Evolutionary conservation across 352 stramenopile genomes (phyloP).

Genomic region (Phytophthora brassicae): DNA sequence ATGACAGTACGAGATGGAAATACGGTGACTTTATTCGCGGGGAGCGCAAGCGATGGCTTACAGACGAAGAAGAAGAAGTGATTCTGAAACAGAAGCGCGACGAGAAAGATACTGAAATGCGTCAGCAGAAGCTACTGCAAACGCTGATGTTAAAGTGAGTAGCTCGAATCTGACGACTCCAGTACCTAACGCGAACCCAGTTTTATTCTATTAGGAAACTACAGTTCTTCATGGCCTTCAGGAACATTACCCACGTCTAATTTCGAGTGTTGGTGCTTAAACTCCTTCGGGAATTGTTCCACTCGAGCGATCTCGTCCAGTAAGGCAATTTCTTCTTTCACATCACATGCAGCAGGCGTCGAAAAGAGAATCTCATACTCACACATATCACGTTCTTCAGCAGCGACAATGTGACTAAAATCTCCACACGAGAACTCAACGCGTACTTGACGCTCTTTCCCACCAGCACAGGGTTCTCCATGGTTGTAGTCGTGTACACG

Average conservation of each 20-base stretch:
- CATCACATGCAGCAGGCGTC: constrained; percentile 57
- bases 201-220: constrained; percentile 21
- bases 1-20: constrained; percentile 22
- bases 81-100: constrained; percentile 16
- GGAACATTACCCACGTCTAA: background rate
- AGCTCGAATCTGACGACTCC: no score
- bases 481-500: constrained; percentile 65
- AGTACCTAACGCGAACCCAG: constrained; percentile 13
- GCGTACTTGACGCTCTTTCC: constrained; percentile 62
- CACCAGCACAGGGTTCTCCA: constrained; percentile 87
- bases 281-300: constrained; percentile 5
- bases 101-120: constrained; percentile 10
- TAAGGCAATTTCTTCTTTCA: constrained; percentile 22
- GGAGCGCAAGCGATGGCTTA: constrained; percentile 53
- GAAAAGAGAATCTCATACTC: constrained; percentile 87
- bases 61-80: constrained; percentile 39
- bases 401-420: constrained; percentile 72
- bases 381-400: constrained; percentile 92
- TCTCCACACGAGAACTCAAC: constrained; percentile 80
- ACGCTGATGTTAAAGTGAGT: constrained; percentile 10
- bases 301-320: constrained; percentile 21
- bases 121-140: constrained; percentile 11
- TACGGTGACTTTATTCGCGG: constrained; percentile 43
- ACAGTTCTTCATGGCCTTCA: constrained; percentile 34
- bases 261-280: background rate